These are phyloP conservation scores for Calvatia gigantea DNA, from an alignment of 768 basidiomycete genomes.

Conservation along the genomic window DNA sequence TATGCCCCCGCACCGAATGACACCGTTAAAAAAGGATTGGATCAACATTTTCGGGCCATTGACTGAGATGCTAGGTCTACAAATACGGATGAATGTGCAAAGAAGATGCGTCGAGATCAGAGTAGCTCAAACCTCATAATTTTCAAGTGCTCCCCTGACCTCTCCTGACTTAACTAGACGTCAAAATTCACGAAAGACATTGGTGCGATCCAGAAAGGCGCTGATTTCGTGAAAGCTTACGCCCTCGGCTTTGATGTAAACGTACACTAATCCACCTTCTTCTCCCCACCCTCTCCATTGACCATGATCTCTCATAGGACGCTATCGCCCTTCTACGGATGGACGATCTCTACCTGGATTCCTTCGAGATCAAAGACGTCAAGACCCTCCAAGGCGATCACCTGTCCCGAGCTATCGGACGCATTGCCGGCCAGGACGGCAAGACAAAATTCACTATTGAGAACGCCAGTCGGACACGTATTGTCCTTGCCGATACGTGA, in stretches of 20 bases:
- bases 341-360: conserved; percentile 97
- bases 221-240: conserved; percentile 95
- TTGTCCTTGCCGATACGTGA: conserved; percentile 95
- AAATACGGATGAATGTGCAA: conserved; percentile 96
- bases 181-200: conserved; percentile 93
- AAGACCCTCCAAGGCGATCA: conserved; percentile 98
- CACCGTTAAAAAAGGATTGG: conserved; percentile 96
- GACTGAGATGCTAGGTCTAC: conserved; percentile 90
- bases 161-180: conserved; percentile 49
- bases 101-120: conserved; percentile 88
- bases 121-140: conserved; percentile 45
- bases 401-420: conserved; percentile 96
- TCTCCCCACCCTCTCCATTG: not conserved
- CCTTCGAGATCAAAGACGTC: conserved; percentile 98
- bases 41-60: conserved; percentile 92
- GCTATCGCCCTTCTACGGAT: conserved; percentile 91
- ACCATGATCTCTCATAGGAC: conserved; percentile 54
- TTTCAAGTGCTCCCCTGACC: not conserved
- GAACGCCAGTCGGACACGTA: conserved; percentile 95
- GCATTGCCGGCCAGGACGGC: conserved; percentile 97
- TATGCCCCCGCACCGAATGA: conserved; percentile 97
- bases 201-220: conserved; percentile 92
- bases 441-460: conserved; percentile 99
- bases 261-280: conserved; percentile 36
- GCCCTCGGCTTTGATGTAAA: conserved; percentile 94